phyloP scores from a whole-genome alignment of 2,329 filamentous ascomycete species.

The Magnaporthales sp. region DNA sequence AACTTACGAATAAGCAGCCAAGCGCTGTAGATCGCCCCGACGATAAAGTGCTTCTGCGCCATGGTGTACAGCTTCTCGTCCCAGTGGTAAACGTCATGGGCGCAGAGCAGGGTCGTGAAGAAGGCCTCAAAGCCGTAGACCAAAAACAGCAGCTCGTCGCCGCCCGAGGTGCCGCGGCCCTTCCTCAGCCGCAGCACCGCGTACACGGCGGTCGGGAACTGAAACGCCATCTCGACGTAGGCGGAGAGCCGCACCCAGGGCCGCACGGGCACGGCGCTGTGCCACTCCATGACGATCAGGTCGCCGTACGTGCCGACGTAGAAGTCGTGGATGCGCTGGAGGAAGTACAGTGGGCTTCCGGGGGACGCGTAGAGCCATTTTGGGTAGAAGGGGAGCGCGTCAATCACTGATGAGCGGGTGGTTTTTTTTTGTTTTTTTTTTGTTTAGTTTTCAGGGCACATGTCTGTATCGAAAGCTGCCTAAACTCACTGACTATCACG shows the following conservation, averaged over 20 bases:
- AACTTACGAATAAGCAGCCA: slow-evolving; percentile 45
- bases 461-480: not conserved
- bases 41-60: slow-evolving; percentile 34
- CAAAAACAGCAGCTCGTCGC: slow-evolving; percentile 40
- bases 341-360: slow-evolving; percentile 36
- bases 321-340: slow-evolving; percentile 33
- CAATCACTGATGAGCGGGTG: slow-evolving; percentile 31
- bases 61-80: slow-evolving; percentile 33
- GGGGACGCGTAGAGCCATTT: slow-evolving; percentile 30
- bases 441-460: not conserved
- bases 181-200: slow-evolving; percentile 31
- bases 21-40: slow-evolving; percentile 41
- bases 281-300: slow-evolving; percentile 36
- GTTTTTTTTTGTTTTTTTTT: not conserved
- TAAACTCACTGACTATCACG: slow-evolving; percentile 20
- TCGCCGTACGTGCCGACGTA: slow-evolving; percentile 43
- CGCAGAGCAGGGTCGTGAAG: slow-evolving; percentile 42
- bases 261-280: slow-evolving; percentile 18
- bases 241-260: slow-evolving; percentile 44
- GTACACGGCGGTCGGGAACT: slow-evolving; percentile 42
- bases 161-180: slow-evolving; percentile 18
- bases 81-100: slow-evolving; percentile 41
- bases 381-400: slow-evolving; percentile 46
- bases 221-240: slow-evolving; percentile 38
- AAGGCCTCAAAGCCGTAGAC: slow-evolving; percentile 42